Evolutionary conservation across 305 asterid species (phyloP).

Genomic region (Solanum chacoense): DNA sequence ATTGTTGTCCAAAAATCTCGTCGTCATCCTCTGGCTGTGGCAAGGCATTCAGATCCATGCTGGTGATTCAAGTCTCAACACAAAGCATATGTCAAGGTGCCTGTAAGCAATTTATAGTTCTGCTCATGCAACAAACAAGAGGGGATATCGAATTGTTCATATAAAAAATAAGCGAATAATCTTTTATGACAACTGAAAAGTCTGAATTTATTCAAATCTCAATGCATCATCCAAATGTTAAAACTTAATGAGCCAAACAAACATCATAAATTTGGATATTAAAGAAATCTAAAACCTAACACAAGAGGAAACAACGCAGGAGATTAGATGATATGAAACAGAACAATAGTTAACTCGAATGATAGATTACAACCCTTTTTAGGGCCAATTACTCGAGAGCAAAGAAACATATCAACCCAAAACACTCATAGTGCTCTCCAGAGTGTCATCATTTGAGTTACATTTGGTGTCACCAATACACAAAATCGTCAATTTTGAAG

Average conservation of each 20-base stretch:
- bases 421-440: not conserved
- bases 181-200: not conserved
- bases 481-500: not conserved
- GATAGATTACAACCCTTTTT: not conserved
- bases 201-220: not conserved
- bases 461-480: not conserved
- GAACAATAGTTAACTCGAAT: not conserved
- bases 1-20: constrained; percentile 43
- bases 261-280: not conserved
- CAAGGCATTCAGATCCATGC: constrained; percentile 95
- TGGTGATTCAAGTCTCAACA: constrained; percentile 39
- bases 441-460: not conserved
- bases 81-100: constrained; percentile 33
- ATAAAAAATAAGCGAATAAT: not conserved
- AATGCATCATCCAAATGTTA: not conserved
- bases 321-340: not conserved
- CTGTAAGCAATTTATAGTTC: constrained; percentile 6
- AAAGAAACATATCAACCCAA: not conserved
- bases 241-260: not conserved
- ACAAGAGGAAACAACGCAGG: not conserved
- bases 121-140: not conserved
- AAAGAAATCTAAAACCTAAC: not conserved
- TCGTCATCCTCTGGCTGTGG: constrained; percentile 95
- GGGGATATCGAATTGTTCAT: not conserved
- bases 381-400: not conserved